Evolutionary conservation across 805 yeast species (phyloP).

Genomic region (Wickerhamiella brachini): DNA sequence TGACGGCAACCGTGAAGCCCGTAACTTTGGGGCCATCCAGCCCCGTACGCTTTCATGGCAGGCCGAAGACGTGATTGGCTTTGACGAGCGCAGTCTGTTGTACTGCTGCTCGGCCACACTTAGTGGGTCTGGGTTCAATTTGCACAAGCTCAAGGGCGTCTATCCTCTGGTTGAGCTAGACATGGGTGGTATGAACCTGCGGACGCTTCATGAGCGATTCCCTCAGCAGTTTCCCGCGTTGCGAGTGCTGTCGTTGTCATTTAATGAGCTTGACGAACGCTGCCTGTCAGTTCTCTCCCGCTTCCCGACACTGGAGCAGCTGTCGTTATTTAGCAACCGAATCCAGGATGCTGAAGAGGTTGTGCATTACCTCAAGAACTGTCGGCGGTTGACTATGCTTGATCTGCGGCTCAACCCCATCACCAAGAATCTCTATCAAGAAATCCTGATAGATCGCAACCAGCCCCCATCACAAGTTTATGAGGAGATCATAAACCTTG

Average conservation of each 20-base stretch:
- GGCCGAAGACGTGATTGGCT: not conserved
- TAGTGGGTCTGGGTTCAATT: conserved; percentile 6
- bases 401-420: conserved; percentile 13
- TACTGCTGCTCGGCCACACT: conserved; percentile 10
- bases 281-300: conserved; percentile 3
- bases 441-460: conserved; percentile 1
- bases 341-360: conserved; percentile 4
- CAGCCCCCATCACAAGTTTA: conserved; percentile 4
- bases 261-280: conserved; percentile 12
- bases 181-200: conserved; percentile 7
- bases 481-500: conserved; percentile 2
- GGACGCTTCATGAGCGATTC: conserved; percentile 12
- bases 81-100: conserved; percentile 6
- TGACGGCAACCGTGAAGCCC: conserved; percentile 13
- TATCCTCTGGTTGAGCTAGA: conserved; percentile 17
- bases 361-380: conserved; percentile 2
- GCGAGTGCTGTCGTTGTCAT: conserved; percentile 13
- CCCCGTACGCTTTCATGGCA: conserved; percentile 16
- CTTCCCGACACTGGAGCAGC: conserved; percentile 13
- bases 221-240: conserved; percentile 13
- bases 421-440: conserved; percentile 2
- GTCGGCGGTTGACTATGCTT: conserved; percentile 8
- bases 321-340: conserved; percentile 14
- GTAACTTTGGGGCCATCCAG: conserved; percentile 7
- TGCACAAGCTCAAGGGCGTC: conserved; percentile 1